Evolutionary conservation across 148 eudicot species (phyloP).

Genomic region (Camellia japonica): DNA sequence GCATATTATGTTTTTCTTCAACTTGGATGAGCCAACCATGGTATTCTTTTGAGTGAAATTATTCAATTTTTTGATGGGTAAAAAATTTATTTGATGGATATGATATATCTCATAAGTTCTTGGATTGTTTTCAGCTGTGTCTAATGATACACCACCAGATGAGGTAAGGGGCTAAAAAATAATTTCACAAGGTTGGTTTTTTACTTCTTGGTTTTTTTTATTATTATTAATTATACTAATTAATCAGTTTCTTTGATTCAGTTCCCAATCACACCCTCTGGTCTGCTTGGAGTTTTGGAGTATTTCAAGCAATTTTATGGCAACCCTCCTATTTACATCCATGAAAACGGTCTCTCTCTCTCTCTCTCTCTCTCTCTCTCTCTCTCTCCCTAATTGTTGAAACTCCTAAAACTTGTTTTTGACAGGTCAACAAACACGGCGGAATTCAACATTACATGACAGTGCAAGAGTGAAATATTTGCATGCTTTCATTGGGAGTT

Average conservation of each 20-base stretch:
- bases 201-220: background rate
- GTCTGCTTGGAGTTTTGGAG: constrained; percentile 34
- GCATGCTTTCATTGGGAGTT: constrained; percentile 1
- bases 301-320: constrained; percentile 43
- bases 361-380: constrained; percentile 8
- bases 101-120: background rate
- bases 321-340: constrained; percentile 46
- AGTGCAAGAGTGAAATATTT: background rate
- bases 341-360: constrained; percentile 43
- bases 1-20: constrained; percentile 3
- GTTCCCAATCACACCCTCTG: constrained; percentile 33
- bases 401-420: background rate
- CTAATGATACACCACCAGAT: constrained; percentile 4
- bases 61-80: background rate
- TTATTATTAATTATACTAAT: background rate
- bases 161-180: constrained; percentile 13
- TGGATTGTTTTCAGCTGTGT: background rate
- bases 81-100: background rate
- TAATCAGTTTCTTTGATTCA: constrained; percentile 11
- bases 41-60: background rate
- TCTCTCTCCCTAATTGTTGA: background rate
- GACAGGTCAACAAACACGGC: constrained; percentile 35
- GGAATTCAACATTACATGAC: constrained; percentile 27
- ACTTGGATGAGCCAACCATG: background rate
- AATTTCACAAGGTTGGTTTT: background rate